Evolutionary conservation across 345 rosid genomes (phyloP).

Genomic region (Boechera divaricarpa): DNA sequence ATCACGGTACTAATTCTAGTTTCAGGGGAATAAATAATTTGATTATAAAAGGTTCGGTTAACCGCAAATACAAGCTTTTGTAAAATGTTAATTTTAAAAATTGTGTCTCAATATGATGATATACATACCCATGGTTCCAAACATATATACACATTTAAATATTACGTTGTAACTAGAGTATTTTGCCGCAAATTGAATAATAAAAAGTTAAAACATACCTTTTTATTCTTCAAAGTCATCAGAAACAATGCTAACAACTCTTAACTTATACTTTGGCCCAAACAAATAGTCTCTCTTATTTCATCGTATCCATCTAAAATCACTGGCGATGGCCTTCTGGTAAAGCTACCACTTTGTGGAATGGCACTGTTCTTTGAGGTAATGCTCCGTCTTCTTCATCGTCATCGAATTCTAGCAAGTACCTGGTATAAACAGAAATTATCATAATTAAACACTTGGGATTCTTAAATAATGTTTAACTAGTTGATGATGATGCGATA

Average conservation of each 20-base stretch:
- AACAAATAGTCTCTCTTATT: slow-evolving; percentile 14
- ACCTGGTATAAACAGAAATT: slow-evolving; percentile 51
- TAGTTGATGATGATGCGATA: no score
- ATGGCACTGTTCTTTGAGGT: slow-evolving; percentile 87
- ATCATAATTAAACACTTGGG: neutral
- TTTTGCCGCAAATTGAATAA: no score
- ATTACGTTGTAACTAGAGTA: no score
- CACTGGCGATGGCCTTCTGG: slow-evolving; percentile 88
- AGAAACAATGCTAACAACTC: slow-evolving; percentile 20
- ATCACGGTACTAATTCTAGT: no score
- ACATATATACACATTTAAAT: no score
- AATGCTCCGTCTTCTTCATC: slow-evolving; percentile 96
- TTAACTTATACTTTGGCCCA: neutral
- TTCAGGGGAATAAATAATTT: no score
- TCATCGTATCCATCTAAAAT: slow-evolving; percentile 31
- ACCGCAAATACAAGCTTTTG: no score
- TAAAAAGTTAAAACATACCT: neutral
- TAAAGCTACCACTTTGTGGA: slow-evolving; percentile 76
- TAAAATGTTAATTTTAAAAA: no score
- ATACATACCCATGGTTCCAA: no score
- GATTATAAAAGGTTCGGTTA: no score
- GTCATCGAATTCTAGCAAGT: slow-evolving; percentile 89
- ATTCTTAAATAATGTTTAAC: neutral
- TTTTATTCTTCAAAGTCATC: slow-evolving; percentile 28
- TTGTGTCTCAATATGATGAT: no score